Evolutionary conservation across 169 alveolate genomes (phyloP), one percentile per base, ranked within the genome.

Genomic region (Theileria equi): DNA sequence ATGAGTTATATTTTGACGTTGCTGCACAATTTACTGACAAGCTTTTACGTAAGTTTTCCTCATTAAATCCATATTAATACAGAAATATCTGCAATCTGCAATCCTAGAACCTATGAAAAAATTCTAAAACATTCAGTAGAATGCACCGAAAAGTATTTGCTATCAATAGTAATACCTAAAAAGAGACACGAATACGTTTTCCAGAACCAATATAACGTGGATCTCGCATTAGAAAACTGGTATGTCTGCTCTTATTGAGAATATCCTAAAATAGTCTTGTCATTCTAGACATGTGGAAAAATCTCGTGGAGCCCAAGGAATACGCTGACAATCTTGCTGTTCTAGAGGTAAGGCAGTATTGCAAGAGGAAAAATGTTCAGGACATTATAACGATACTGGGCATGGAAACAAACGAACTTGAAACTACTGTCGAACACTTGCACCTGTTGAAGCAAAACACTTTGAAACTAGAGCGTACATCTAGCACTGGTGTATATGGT

Each of bases 41-140:
- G 17, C 8, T 71, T 4, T 3, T 61, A 8, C 74, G 63, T 53
- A 53, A 53, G 21, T 1, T 5, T 28, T 28, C 5, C 4, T 55
- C 61, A 3, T 52, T 25, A 29, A 5, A 52, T 32, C 5, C 31
- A 35, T 17, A 40, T 25, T 7, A 21, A 40, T 34, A 11, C 44
- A 59, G 69, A 74, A 38, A 29, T 74, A 38, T 67, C 77, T 34
- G 79, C 66, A 35, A 62, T 47, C 40, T 63, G 84, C 45, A 74
- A 71, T 63, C 47, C 6, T 57, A 64, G 59, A 16, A 25, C 55
- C 5, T 74, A 74, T 49, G 50, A 54, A 25, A 55, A 65, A 34
- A 64, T 74, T 5, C 34, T 74, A 19, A 64, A 38, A 8, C 16
- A 11, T 10, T n/a, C 53, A 11, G 17, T 74, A 10, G 72, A 32